Conservation (phyloP, 805 yeast genomes). For the Kazachstania kunashirensis region DNA sequence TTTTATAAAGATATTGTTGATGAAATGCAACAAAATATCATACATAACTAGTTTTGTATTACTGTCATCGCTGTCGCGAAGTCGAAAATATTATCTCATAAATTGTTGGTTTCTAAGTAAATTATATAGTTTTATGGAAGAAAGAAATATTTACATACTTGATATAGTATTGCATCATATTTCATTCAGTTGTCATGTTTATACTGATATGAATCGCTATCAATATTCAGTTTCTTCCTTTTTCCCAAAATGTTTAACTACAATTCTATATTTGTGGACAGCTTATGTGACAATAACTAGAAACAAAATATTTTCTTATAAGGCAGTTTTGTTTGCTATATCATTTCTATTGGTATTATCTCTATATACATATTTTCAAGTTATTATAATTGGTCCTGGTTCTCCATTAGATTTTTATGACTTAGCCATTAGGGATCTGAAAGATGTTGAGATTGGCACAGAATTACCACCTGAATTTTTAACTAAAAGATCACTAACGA, state of each 20-base stretch:
- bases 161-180: no score
- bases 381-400: constrained; percentile 51
- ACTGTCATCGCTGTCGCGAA: no score
- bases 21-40: no score
- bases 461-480: constrained; percentile 37
- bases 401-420: constrained; percentile 50
- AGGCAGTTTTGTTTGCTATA: constrained; percentile 3
- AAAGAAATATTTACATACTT: no score
- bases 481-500: constrained; percentile 34
- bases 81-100: no score
- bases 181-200: no score
- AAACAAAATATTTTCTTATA: constrained; percentile 10
- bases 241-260: constrained; percentile 23
- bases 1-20: no score
- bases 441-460: constrained; percentile 19
- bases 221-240: constrained; percentile 5
- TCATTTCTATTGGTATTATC: constrained; percentile 7
- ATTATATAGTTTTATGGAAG: no score
- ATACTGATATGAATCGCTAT: background rate
- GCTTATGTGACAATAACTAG: constrained; percentile 11
- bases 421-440: constrained; percentile 29
- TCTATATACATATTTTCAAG: constrained; percentile 43
- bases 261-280: constrained; percentile 18
- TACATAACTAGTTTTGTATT: no score
- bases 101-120: no score